Conservation (phyloP, 2,329 filamentous ascomycete genomes). For the Byssochlamys sp. region DNA sequence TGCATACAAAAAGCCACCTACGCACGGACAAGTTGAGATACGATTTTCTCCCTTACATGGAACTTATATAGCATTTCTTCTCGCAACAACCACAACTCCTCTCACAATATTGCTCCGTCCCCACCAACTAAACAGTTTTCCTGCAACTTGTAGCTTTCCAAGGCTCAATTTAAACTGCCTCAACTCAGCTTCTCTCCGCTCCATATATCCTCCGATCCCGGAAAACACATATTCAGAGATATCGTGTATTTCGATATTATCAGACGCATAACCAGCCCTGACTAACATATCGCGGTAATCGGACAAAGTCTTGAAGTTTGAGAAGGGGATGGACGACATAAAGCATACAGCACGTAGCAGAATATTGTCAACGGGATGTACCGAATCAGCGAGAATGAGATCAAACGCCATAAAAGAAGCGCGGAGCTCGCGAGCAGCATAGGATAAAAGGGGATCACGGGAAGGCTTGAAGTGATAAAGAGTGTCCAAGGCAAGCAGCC, state of each 20-base stretch:
- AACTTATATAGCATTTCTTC: background rate
- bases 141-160: conserved; percentile 26
- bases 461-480: conserved; percentile 51
- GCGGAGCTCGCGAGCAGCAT: conserved; percentile 32
- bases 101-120: conserved; percentile 27
- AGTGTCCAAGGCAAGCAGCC: conserved; percentile 49
- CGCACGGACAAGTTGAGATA: no score
- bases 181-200: conserved; percentile 25
- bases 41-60: background rate
- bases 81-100: conserved; percentile 34
- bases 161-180: conserved; percentile 27
- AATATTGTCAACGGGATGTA: conserved; percentile 18
- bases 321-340: conserved; percentile 40
- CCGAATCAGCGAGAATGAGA: conserved; percentile 31
- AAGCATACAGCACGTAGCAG: conserved; percentile 36
- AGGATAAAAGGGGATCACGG: conserved; percentile 37
- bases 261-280: conserved; percentile 39
- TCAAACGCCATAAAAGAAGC: conserved; percentile 50
- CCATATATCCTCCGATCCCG: conserved; percentile 40
- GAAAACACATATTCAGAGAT: conserved; percentile 46
- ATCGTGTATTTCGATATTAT: conserved; percentile 39
- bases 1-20: no score
- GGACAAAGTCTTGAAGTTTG: conserved; percentile 40
- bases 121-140: conserved; percentile 35
- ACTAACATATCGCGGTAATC: conserved; percentile 40